Conservation (phyloP, 2,329 filamentous ascomycete genomes). For the Hypoxylon sp. region DNA sequence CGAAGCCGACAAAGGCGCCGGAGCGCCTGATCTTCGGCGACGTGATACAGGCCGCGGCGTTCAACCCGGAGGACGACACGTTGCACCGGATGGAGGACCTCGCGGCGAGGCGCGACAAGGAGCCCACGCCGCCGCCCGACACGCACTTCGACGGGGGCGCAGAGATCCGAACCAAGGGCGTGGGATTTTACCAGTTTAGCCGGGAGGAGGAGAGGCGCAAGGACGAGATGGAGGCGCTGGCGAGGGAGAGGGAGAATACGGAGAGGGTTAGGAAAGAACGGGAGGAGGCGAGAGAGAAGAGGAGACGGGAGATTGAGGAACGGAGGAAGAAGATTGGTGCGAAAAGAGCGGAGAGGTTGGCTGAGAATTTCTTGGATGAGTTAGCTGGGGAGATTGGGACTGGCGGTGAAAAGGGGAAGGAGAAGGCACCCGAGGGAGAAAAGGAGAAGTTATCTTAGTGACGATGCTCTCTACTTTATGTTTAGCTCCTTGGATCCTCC, state of each 20-base stretch:
- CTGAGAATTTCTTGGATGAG: conserved; percentile 56
- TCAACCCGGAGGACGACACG: conserved; percentile 77
- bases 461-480: background rate
- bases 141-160: conserved; percentile 87
- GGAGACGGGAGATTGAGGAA: conserved; percentile 75
- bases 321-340: conserved; percentile 73
- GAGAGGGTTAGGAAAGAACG: conserved; percentile 72
- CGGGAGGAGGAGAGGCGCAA: conserved; percentile 76
- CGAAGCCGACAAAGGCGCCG: conserved; percentile 72
- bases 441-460: conserved; percentile 16
- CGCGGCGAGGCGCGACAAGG: conserved; percentile 82
- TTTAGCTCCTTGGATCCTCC: background rate
- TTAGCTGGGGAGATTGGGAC: conserved; percentile 53
- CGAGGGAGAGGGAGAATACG: conserved; percentile 76
- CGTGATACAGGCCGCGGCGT: conserved; percentile 85
- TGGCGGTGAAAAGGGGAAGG: conserved; percentile 14
- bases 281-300: conserved; percentile 70
- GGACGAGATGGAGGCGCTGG: conserved; percentile 81
- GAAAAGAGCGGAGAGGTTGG: conserved; percentile 59
- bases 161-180: conserved; percentile 89
- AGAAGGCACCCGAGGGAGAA: conserved; percentile 13
- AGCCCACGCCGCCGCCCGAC: conserved; percentile 82
- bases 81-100: conserved; percentile 80
- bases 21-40: conserved; percentile 85
- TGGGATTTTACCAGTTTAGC: conserved; percentile 92